Conservation (phyloP, 495 filamentous ascomycete species). For the Penicillium coffeae region DNA sequence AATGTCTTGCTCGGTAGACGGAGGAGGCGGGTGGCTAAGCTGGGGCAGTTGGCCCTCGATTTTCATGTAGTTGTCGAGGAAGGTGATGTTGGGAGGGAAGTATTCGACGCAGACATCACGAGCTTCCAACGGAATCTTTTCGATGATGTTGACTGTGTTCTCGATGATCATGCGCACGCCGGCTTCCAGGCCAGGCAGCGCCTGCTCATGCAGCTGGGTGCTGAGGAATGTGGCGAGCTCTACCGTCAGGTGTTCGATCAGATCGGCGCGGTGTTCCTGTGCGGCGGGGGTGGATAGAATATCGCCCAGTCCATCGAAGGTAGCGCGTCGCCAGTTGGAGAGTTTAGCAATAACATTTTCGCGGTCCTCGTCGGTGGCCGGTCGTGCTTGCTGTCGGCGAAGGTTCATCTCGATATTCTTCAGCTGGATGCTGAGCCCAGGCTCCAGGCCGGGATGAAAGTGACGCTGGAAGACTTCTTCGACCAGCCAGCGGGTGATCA, state of each 20-base stretch:
- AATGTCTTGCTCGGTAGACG: slow-evolving; percentile 14
- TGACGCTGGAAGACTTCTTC: slow-evolving; percentile 86
- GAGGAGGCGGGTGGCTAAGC: slow-evolving; percentile 52
- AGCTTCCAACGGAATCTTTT: slow-evolving; percentile 85
- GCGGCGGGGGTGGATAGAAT: slow-evolving; percentile 62
- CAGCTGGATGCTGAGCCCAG: slow-evolving; percentile 66
- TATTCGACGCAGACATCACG: slow-evolving; percentile 88
- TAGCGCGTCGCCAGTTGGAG: slow-evolving; percentile 89
- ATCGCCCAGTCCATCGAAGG: slow-evolving; percentile 82
- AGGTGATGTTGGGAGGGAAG: slow-evolving; percentile 63
- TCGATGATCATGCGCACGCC: slow-evolving; percentile 91
- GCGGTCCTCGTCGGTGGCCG: slow-evolving; percentile 76
- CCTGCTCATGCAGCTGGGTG: slow-evolving; percentile 68
- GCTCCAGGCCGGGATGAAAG: slow-evolving; percentile 86
- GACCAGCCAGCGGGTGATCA: slow-evolving; percentile 84
- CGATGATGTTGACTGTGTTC: slow-evolving; percentile 78
- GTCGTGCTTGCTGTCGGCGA: slow-evolving; percentile 63
- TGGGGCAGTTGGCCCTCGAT: slow-evolving; percentile 73
- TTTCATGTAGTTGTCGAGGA: slow-evolving; percentile 75
- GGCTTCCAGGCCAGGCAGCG: slow-evolving; percentile 71
- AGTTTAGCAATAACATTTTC: slow-evolving; percentile 85
- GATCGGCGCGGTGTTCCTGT: slow-evolving; percentile 55
- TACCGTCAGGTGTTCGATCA: slow-evolving; percentile 65
- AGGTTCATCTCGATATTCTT: slow-evolving; percentile 91
- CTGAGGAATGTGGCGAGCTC: slow-evolving; percentile 67